Evolutionary conservation across 129 eudicot genomes (phyloP), one percentile per base, ranked within the genome.

Genomic region (Saposhnikovia divaricata): DNA sequence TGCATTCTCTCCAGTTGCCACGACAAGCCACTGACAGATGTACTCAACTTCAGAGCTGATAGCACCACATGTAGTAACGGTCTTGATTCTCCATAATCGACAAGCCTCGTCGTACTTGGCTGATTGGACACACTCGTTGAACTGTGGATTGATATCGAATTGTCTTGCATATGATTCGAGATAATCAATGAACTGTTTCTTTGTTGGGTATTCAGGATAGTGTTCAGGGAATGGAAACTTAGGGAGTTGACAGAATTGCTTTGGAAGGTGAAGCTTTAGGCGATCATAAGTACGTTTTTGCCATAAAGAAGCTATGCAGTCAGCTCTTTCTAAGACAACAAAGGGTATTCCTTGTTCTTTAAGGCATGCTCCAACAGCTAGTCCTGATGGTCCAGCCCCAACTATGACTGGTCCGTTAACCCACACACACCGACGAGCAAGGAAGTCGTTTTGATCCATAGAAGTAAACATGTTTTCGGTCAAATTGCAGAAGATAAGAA

Each of bases 241-340:
- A 0, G 99, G 99, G 10, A 95, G 86, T 59, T 92, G 96, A 79
- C 99, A 92, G 81, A 95, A 92, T 79, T 90, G 85, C 82, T 92
- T 95, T 0, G 97, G 99, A 46, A 95, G 94, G 83, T 95, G 99
- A 45, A 92, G 90, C 72, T 95, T 95, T 9, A 95, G 80, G 53
- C 97, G 92, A 27, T 92, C 89, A 37, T 92, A 95, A 42, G 97
- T 92, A 0, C 90, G 87, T 43, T 88, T 95, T 83, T 95, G 99
- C 97, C 97, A 95, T 23, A 95, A 82, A 6, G 97, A 92, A 0
- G 97, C 99, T 79, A 95, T 92, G 86, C 99, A 95, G 72, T 90
- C 90, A 21, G 96, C 86, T 76, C 89, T 80, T 81, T 95, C 97
- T 27, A 95, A 81, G 72, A 95, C 84, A 10, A 91, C 91, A 53